Base-by-base conservation (phyloP, 208 protist species). In the Porcisia hertigi region DNA sequence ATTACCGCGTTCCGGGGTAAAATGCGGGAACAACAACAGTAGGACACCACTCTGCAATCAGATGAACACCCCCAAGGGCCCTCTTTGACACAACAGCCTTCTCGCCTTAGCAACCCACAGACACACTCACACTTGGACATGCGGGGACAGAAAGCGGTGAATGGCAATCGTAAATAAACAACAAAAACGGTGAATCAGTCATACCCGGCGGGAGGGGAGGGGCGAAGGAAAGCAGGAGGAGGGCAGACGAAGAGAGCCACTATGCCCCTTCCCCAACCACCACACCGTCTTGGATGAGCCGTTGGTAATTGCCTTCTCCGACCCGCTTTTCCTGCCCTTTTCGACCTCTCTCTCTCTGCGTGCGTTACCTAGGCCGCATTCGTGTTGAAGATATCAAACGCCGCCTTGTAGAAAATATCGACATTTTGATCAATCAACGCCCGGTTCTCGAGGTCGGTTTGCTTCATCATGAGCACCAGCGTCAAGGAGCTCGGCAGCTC, bases 391-490 rank as follows among this genome's bases (percentile, higher is more conserved):
- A 94, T 94, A 43, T 86, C 83, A 60, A 83, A 83, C 30, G 78
- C 87, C 7, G 93, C 88, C 58, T 87, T 90, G 83, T 94, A 95
- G 71, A 94, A 97, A n/a, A 88, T 86, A 57, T 89, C 84, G 59
- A 97, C 86, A 76, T 97, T 97, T 69, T 85, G 75, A 63, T 97
- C 91, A 81, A 97, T 97, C 47, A 97, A 82, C 30, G 80, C 79
- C 34, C 84, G 82, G 73, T 91, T 91, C 41, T 86, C 80, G 71
- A 97, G 77, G 54, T 89, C 83, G 20, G 86, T 84, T n/a, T 90
- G 82, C 80, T 94, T 89, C 65, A 93, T 85, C 89, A 97, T 97
- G n/a, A 91, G 63, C 55, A 97, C 92, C 49, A 97, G 52, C 16
- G 93, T 95, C 66, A 97, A 81, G 16, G 88, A 94, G 79, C 84